Evolutionary conservation across 139 green algal genomes (phyloP), one percentile per base, ranked within the genome.

Genomic region (Astrephomene gubernaculifera): DNA sequence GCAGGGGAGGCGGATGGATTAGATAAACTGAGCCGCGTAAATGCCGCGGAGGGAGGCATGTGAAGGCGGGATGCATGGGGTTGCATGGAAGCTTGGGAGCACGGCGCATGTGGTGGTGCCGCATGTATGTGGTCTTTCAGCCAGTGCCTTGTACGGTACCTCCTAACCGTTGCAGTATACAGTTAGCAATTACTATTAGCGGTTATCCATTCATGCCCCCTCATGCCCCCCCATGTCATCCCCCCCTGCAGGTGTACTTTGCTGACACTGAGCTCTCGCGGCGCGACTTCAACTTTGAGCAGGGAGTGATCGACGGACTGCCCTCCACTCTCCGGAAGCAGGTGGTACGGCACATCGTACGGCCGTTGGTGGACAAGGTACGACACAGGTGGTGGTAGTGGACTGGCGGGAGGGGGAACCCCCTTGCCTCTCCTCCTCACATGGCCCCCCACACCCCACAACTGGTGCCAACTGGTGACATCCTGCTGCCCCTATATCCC

Each of bases 311-410:
- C 9, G 79, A 75, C 44, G 79, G 29, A 8, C 64, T 85, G 43
- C 79, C 79, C 33, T 36, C 79, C 19, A 54, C 64, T 17, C 45
- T 85, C 44, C 79, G 79, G 6, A 24, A 35, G 1, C 0, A 53
- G 25, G 63, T 85, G n/a, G 60, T 85, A 31, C 0, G 12, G 7
- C 24, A 52, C 79, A 76, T 85, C 2, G 45, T 85, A 41, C 4
- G 12, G 60, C 76, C 76, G 57, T 60, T 45, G 38, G 4, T 83
- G 76, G 39, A 61, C 8, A 82, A 71, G 54, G 74, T 82, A 27
- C 2, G 65, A 10, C 33, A 33, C n/a, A n/a, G n/a, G 21, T 52
- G 17, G 44, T 25, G 49, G 43, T 25, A 31, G 21, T 14, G 69
- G 70, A n/a, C n/a, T 4, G 29, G 61, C 22, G 25, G 17, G 4